phyloP scores from a whole-genome alignment of 148 eudicot genomes.

The Arbutus unedo region DNA sequence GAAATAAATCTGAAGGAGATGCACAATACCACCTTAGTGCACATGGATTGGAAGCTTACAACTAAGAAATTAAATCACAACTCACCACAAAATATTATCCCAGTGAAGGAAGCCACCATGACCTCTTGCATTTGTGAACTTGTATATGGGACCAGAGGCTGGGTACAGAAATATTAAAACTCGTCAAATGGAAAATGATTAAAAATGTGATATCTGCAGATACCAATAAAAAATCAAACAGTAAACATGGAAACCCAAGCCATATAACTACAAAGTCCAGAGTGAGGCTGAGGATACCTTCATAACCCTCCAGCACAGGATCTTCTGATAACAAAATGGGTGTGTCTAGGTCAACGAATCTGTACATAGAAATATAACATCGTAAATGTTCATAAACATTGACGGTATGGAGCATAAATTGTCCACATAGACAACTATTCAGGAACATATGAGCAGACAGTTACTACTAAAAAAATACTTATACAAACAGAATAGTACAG shows the following conservation, averaged over 20 bases:
- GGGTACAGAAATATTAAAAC: constrained; percentile 5
- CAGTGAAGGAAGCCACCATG: constrained; percentile 86
- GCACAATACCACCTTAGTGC: background rate
- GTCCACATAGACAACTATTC: background rate
- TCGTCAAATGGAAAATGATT: constrained; percentile 3
- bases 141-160: constrained; percentile 70
- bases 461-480: background rate
- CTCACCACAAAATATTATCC: constrained; percentile 62
- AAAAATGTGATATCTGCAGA: background rate
- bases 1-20: background rate
- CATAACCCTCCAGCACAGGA: constrained; percentile 79
- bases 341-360: constrained; percentile 82
- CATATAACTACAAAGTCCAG: background rate
- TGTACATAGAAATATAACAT: constrained; percentile 23
- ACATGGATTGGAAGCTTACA: background rate
- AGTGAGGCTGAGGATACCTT: constrained; percentile 47
- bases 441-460: background rate
- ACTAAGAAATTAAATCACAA: background rate
- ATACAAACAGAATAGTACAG: no score
- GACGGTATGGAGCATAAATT: background rate
- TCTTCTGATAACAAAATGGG: constrained; percentile 81
- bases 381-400: background rate
- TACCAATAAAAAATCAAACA: background rate
- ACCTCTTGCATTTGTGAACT: constrained; percentile 75
- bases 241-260: background rate